Percentiles rank a stretch among this genome's conserved stretches.
Evolutionary conservation across 2,329 filamentous ascomycete genomes (phyloP).

Genomic region (Trichoderma gracile): DNA sequence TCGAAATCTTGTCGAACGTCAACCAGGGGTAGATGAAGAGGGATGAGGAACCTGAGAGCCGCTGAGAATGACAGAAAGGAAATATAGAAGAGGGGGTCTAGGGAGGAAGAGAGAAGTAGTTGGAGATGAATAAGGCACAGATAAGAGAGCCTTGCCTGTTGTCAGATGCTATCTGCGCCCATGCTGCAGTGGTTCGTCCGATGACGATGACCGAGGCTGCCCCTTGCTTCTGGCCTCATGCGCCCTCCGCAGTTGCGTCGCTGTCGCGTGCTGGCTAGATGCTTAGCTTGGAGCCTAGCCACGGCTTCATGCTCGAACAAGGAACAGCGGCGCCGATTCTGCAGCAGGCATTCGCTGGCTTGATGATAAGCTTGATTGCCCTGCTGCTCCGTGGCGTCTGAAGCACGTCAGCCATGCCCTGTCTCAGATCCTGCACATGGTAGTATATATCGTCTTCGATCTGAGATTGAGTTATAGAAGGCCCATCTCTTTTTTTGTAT

Average conservation of each 20-base stretch:
- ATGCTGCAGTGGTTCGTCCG: conserved; percentile 3
- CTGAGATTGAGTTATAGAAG: background rate
- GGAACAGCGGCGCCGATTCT: conserved; percentile 17
- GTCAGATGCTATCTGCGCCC: background rate
- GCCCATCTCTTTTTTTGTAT: background rate
- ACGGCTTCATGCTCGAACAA: conserved; percentile 12
- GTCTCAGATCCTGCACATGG: background rate
- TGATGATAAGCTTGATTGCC: conserved; percentile 22
- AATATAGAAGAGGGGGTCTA: background rate
- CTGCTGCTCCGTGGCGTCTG: background rate
- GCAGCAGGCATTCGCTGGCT: conserved; percentile 4
- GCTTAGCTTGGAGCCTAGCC: conserved; percentile 8
- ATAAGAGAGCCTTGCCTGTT: background rate
- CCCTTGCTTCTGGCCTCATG: background rate
- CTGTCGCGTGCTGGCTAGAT: conserved; percentile 21
- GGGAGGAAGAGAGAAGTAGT: background rate
- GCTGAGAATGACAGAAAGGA: background rate
- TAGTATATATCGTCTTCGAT: background rate
- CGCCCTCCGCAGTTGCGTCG: background rate
- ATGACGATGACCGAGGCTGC: conserved; percentile 16
- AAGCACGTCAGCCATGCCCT: background rate
- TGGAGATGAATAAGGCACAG: conserved; percentile 1
- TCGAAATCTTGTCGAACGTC: background rate
- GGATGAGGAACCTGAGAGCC: no score
- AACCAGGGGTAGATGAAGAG: background rate